phyloP scores from a whole-genome alignment of 1,284 basidiomycete species.

The Cystobasidiaceae sp. region DNA sequence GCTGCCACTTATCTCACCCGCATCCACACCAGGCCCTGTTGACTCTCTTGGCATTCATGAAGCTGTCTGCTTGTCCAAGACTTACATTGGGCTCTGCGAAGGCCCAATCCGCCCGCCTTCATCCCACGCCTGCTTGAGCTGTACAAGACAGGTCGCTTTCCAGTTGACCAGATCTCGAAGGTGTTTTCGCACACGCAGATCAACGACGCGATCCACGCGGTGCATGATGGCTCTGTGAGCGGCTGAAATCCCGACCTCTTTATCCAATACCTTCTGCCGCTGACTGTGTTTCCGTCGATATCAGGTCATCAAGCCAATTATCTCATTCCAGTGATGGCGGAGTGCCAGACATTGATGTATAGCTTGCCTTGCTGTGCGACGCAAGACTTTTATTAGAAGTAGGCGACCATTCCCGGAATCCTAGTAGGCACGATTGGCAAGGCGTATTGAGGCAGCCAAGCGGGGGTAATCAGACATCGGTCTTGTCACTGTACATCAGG shows the following conservation, averaged over 20 bases:
- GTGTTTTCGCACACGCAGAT: constrained; percentile 33
- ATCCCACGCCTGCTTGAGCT: background rate
- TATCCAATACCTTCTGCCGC: background rate
- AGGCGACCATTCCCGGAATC: too few relatives aligned
- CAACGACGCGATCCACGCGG: constrained; percentile 37
- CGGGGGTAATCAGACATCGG: too few relatives aligned
- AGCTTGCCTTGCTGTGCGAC: too few relatives aligned
- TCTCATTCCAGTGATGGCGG: constrained; percentile 22
- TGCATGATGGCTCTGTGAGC: constrained; percentile 23
- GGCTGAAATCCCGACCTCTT: too few relatives aligned
- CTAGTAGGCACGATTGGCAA: too few relatives aligned
- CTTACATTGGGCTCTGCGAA: constrained; percentile 3
- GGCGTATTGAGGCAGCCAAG: too few relatives aligned
- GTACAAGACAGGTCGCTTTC: constrained; percentile 37
- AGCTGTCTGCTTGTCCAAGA: background rate
- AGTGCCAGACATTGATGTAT: background rate
- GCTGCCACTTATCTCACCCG: too few relatives aligned
- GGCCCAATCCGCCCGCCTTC: constrained; percentile 8
- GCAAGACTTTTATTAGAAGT: too few relatives aligned
- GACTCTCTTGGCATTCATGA: background rate
- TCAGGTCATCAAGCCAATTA: constrained; percentile 35
- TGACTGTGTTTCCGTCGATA: background rate
- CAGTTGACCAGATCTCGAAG: constrained; percentile 36
- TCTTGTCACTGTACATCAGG: too few relatives aligned
- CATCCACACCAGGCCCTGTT: constrained; percentile 29